Conservation (phyloP, 2,329 filamentous ascomycete genomes). For the Xylaria sp. region DNA sequence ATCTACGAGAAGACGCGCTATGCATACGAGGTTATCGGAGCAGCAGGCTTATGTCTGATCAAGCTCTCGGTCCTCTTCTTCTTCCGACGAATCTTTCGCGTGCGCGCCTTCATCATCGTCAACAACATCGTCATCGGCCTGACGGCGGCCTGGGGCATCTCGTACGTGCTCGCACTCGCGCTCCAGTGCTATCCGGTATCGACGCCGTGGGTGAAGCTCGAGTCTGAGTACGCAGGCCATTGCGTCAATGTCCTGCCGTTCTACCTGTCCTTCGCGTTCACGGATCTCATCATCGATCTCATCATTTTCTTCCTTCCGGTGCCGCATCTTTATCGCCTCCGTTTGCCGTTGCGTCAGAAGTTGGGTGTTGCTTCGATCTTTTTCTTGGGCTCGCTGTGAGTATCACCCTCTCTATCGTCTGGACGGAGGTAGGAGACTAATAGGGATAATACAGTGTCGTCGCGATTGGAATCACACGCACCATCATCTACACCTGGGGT, state of each 20-base stretch:
- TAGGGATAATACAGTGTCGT: constrained; percentile 6
- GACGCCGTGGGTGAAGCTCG: constrained; percentile 16
- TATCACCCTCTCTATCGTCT: not conserved
- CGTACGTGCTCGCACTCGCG: constrained; percentile 15
- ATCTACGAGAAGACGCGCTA: constrained; percentile 21
- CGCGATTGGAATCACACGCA: constrained; percentile 16
- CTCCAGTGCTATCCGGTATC: constrained; percentile 19
- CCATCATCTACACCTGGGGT: constrained; percentile 18
- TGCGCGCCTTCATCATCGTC: constrained; percentile 13
- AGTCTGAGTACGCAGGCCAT: constrained; percentile 11
- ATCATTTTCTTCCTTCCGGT: constrained; percentile 20
- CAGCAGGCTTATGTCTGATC: constrained; percentile 10
- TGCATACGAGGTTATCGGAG: constrained; percentile 15
- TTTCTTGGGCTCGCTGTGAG: constrained; percentile 19
- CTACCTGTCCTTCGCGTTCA: constrained; percentile 17
- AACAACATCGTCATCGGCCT: constrained; percentile 23
- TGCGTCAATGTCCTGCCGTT: constrained; percentile 14
- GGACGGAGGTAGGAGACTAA: not conserved
- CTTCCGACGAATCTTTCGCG: constrained; percentile 19
- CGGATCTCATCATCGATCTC: constrained; percentile 18
- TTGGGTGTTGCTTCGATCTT: constrained; percentile 18
- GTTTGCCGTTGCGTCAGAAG: constrained; percentile 16
- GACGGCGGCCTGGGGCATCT: constrained; percentile 12
- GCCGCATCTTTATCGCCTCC: constrained; percentile 13
- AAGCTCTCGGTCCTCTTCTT: constrained; percentile 21